Evolutionary conservation across 768 basidiomycete species (phyloP).

Genomic region (Psilocybe tampanensis): DNA sequence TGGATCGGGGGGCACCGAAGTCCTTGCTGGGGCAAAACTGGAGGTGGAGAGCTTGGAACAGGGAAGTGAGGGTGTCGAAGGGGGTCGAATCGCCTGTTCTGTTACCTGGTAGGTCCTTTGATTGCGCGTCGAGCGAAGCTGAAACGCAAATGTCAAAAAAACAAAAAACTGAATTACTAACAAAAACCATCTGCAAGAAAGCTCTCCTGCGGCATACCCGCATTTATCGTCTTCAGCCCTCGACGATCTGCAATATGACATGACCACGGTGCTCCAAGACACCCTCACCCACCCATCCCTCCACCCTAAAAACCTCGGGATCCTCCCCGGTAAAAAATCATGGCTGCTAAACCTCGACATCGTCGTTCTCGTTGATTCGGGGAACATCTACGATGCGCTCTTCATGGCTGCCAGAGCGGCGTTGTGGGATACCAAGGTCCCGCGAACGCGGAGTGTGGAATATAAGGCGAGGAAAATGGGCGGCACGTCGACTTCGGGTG

Average conservation of each 20-base stretch:
- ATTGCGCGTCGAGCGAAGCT: background rate
- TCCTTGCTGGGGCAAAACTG: conserved; percentile 77
- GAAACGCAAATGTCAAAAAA: background rate
- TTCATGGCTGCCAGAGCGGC: conserved; percentile 82
- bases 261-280: conserved; percentile 62
- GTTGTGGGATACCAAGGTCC: conserved; percentile 81
- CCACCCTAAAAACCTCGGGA: conserved; percentile 64
- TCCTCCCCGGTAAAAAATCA: conserved; percentile 60
- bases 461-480: conserved; percentile 51
- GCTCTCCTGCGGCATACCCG: conserved; percentile 83
- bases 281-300: conserved; percentile 69
- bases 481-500: conserved; percentile 6
- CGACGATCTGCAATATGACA: conserved; percentile 78
- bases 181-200: conserved; percentile 38
- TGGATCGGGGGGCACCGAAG: conserved; percentile 71
- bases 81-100: conserved; percentile 64
- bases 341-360: conserved; percentile 81
- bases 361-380: conserved; percentile 72
- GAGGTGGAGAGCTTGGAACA: conserved; percentile 68
- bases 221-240: conserved; percentile 60
- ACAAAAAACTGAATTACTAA: conserved; percentile 1
- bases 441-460: conserved; percentile 69
- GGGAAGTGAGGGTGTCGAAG: conserved; percentile 50
- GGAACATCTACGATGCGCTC: conserved; percentile 76
- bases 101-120: conserved; percentile 72